These are phyloP conservation scores for Groenewaldozyma tartarivorans DNA, from an alignment of 805 yeast genomes.

Conservation along the genomic window DNA sequence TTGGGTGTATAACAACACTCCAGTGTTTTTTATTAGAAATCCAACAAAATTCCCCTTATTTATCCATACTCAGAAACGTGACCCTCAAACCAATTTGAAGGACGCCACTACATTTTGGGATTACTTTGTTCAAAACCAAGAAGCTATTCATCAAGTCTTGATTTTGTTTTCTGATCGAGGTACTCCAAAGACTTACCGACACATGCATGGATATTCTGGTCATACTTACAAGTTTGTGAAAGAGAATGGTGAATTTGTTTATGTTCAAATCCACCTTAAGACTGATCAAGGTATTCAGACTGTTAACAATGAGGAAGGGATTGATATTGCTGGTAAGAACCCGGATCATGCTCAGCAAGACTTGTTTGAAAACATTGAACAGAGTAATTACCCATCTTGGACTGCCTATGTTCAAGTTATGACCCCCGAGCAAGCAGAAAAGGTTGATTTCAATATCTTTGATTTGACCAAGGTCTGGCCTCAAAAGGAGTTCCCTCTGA, in stretches of 20 bases:
- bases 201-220: slow-evolving; percentile 79
- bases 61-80: slow-evolving; percentile 82
- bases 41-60: slow-evolving; percentile 81
- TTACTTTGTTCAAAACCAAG: slow-evolving; percentile 63
- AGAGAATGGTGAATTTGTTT: slow-evolving; percentile 64
- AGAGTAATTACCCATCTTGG: slow-evolving; percentile 77
- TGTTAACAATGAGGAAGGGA: slow-evolving; percentile 28
- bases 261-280: slow-evolving; percentile 69
- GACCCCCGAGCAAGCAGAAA: slow-evolving; percentile 73
- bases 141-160: slow-evolving; percentile 66
- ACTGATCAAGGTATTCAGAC: slow-evolving; percentile 53
- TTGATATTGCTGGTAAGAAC: slow-evolving; percentile 50
- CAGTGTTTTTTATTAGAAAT: slow-evolving; percentile 76
- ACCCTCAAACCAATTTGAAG: slow-evolving; percentile 69
- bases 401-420: slow-evolving; percentile 76
- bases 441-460: slow-evolving; percentile 70
- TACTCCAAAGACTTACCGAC: slow-evolving; percentile 65
- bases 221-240: slow-evolving; percentile 70
- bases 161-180: slow-evolving; percentile 72
- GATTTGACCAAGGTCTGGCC: slow-evolving; percentile 94
- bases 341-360: slow-evolving; percentile 81
- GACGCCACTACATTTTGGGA: slow-evolving; percentile 84
- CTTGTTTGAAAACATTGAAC: slow-evolving; percentile 66
- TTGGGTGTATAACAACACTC: slow-evolving; percentile 80
- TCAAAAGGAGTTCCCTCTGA: slow-evolving; percentile 73